phyloP scores from a whole-genome alignment of 192 early-diverging fungal species.

The Entophlyctis luteolus region DNA sequence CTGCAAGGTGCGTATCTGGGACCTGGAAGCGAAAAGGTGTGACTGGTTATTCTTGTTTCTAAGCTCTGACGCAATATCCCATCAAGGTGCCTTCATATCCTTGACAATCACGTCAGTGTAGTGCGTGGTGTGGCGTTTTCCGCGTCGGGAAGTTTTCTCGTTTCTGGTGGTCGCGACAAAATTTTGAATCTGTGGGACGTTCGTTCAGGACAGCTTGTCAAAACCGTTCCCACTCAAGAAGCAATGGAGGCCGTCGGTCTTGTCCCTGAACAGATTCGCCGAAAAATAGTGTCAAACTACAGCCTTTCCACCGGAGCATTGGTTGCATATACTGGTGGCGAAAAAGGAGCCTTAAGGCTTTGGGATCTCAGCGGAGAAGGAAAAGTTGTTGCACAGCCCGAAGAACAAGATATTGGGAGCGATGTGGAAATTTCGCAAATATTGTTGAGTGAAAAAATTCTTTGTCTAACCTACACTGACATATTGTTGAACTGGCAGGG shows the following conservation, averaged over 20 bases:
- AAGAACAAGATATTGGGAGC: too few species aligned
- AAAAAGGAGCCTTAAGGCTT: conserved; percentile 73
- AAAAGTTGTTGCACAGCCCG: too few species aligned
- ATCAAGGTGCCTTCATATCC: conserved; percentile 61
- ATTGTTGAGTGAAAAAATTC: too few species aligned
- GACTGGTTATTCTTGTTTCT: not conserved
- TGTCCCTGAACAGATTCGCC: conserved; percentile 33
- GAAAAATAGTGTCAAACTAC: conserved; percentile 37
- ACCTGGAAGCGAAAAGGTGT: conserved; percentile 70
- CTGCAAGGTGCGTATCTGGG: conserved; percentile 86
- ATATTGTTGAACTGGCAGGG: too few species aligned
- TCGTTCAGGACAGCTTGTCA: conserved; percentile 49
- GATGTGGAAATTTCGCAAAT: too few species aligned
- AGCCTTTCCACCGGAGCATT: conserved; percentile 26
- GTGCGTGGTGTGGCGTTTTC: conserved; percentile 86
- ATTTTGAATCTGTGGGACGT: conserved; percentile 89
- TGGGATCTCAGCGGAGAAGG: conserved; percentile 92
- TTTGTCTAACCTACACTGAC: too few species aligned
- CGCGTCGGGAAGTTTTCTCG: conserved; percentile 60
- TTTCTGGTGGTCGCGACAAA: conserved; percentile 86
- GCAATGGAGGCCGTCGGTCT: conserved; percentile 80
- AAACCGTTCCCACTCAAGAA: conserved; percentile 87
- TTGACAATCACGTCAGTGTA: conserved; percentile 84
- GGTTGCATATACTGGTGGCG: conserved; percentile 82
- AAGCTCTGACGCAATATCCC: conserved; percentile 2